Conservation (phyloP, 2,329 filamentous ascomycete species). For the Cladosporium sp. region DNA sequence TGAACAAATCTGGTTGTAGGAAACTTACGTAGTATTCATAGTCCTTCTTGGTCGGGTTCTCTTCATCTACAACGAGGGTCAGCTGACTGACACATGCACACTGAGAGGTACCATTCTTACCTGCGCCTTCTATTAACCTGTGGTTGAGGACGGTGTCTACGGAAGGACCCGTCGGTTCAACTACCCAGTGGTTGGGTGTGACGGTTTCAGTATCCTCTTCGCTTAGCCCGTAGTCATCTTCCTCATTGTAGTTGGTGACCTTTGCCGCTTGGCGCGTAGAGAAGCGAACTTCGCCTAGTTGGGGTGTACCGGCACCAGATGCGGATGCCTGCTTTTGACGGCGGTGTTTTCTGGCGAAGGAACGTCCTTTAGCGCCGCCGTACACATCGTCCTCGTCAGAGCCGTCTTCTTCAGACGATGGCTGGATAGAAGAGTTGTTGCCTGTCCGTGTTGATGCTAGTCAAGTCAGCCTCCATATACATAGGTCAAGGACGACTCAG, state of each 20-base stretch:
- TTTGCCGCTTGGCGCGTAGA: constrained; percentile 81
- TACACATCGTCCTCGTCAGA: constrained; percentile 58
- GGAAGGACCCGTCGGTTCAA: constrained; percentile 74
- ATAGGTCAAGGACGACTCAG: constrained; percentile 36
- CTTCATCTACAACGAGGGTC: constrained; percentile 16
- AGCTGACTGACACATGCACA: background rate
- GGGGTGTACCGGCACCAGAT: constrained; percentile 56
- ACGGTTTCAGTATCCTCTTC: constrained; percentile 59
- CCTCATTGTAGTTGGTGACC: constrained; percentile 65
- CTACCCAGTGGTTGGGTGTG: constrained; percentile 54
- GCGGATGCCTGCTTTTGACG: constrained; percentile 61
- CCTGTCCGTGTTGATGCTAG: constrained; percentile 24
- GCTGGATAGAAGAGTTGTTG: constrained; percentile 12
- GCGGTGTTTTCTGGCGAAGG: constrained; percentile 67
- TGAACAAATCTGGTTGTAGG: background rate
- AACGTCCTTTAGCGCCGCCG: constrained; percentile 67
- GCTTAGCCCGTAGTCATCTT: constrained; percentile 56
- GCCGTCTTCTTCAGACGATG: constrained; percentile 35
- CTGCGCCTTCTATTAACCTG: constrained; percentile 63
- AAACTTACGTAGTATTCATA: constrained; percentile 68
- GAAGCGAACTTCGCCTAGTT: constrained; percentile 80
- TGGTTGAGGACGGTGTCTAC: constrained; percentile 92
- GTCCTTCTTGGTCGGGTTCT: constrained; percentile 59
- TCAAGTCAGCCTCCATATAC: background rate
- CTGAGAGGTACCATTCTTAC: constrained; percentile 23